A percentile compares a stretch with the other conserved stretches of the same genome.
Evolutionary conservation across 257 asterid genomes (phyloP).

Genomic region (Solanum arcanum): DNA sequence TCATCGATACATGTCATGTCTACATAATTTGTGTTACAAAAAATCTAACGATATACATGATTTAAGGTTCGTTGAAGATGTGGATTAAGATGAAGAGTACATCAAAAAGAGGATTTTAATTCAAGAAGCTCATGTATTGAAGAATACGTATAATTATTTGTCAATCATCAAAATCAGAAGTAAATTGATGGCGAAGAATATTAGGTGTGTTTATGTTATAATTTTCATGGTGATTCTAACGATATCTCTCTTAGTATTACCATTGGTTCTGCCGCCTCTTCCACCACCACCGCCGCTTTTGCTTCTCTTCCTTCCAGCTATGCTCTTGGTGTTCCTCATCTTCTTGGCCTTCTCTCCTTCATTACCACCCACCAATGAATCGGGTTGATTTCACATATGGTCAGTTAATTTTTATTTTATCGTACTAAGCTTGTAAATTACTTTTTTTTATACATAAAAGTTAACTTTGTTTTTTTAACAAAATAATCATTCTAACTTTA

Average conservation of each 20-base stretch:
- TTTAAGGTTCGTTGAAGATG: not conserved
- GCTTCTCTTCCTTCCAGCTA: not conserved
- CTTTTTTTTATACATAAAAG: not conserved
- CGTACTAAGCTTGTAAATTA: not conserved
- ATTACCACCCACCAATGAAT: not conserved
- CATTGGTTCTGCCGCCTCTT: conserved; percentile 26
- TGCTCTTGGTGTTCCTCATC: not conserved
- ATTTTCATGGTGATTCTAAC: not conserved
- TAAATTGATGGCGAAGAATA: not conserved
- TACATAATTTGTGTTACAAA: not conserved
- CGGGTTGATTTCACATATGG: not conserved
- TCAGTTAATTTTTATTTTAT: not conserved
- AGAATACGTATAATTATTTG: not conserved
- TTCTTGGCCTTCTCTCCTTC: not conserved
- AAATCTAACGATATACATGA: not conserved
- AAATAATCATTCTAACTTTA: not conserved
- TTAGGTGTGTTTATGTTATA: not conserved
- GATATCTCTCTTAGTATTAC: not conserved
- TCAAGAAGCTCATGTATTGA: not conserved
- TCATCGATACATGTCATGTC: not conserved
- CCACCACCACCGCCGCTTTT: conserved; percentile 31
- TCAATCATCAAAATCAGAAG: not conserved
- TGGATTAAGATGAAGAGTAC: not conserved
- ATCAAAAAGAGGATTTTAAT: not conserved
- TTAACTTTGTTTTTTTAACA: not conserved